Evolutionary conservation across 2,329 filamentous ascomycete genomes (phyloP).

Genomic region (Fusarium sp.): DNA sequence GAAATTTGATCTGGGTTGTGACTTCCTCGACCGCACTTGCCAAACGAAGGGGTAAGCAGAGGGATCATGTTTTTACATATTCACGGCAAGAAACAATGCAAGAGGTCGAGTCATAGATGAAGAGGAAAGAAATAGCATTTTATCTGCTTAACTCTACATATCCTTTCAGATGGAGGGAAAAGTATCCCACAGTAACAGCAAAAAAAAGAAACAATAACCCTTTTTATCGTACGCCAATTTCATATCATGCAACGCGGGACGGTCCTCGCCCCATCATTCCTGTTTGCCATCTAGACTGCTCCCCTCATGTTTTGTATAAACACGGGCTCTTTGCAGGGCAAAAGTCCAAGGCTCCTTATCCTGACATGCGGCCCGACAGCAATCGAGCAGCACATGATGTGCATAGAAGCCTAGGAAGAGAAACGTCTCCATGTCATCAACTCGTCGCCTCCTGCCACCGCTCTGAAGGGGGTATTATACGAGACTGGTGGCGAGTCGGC

Average conservation of each 20-base stretch:
- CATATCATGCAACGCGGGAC: conserved; percentile 62
- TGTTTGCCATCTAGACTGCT: conserved; percentile 42
- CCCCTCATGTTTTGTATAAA: conserved; percentile 28
- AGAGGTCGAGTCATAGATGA: background rate
- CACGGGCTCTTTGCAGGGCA: conserved; percentile 45
- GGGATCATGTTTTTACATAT: background rate
- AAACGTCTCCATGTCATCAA: conserved; percentile 24
- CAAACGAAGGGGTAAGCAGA: background rate
- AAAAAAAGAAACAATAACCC: conserved; percentile 40
- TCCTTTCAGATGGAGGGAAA: conserved; percentile 23
- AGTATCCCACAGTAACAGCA: conserved; percentile 26
- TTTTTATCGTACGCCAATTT: conserved; percentile 58
- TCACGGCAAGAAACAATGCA: background rate
- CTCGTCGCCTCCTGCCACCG: conserved; percentile 19
- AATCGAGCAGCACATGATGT: conserved; percentile 37
- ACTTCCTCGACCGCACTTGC: background rate
- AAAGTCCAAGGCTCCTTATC: conserved; percentile 61
- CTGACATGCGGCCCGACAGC: conserved; percentile 50
- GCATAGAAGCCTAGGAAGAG: conserved; percentile 19
- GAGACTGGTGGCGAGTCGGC: conserved; percentile 24
- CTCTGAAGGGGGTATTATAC: conserved; percentile 42
- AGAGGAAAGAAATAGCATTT: conserved; percentile 28
- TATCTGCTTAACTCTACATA: conserved; percentile 41
- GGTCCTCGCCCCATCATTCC: conserved; percentile 63
- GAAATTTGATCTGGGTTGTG: background rate